Percentiles rank a stretch among this genome's conserved stretches.
Evolutionary conservation across 441 rosid genomes (phyloP).

Genomic region (Breynia disticha): DNA sequence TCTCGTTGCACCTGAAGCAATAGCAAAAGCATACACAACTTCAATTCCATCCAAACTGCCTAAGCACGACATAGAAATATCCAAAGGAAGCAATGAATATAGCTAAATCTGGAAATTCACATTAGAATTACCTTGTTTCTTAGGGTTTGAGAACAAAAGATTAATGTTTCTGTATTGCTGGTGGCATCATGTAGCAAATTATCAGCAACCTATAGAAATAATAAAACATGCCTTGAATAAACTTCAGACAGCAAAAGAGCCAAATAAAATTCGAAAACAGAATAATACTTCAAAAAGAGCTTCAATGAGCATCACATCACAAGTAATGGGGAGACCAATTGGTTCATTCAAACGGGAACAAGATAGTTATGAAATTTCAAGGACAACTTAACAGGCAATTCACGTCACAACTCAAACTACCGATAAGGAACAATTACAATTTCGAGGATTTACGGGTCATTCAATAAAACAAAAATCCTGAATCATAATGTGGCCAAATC

Average conservation of each 20-base stretch:
- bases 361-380: too few species aligned
- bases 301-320: too few species aligned
- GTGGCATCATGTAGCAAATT: conserved; percentile 94
- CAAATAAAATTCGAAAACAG: too few species aligned
- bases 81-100: conserved; percentile 2
- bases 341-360: too few species aligned
- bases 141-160: conserved; percentile 98
- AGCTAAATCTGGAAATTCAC: background rate
- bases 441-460: too few species aligned
- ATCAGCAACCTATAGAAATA: conserved; percentile 73
- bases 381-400: too few species aligned
- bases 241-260: background rate
- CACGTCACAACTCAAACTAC: too few species aligned
- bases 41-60: background rate
- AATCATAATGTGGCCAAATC: background rate
- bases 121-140: conserved; percentile 83
- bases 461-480: background rate
- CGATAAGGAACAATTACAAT: too few species aligned
- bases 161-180: conserved; percentile 90
- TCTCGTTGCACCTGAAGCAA: conserved; percentile 82
- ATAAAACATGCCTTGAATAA: conserved; percentile 2
- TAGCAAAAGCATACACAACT: background rate
- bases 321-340: too few species aligned
- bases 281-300: too few species aligned
- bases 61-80: background rate